Base-by-base conservation (phyloP, 202 grass and related monocot species). In the Dendrocalamus latiflorus region DNA sequence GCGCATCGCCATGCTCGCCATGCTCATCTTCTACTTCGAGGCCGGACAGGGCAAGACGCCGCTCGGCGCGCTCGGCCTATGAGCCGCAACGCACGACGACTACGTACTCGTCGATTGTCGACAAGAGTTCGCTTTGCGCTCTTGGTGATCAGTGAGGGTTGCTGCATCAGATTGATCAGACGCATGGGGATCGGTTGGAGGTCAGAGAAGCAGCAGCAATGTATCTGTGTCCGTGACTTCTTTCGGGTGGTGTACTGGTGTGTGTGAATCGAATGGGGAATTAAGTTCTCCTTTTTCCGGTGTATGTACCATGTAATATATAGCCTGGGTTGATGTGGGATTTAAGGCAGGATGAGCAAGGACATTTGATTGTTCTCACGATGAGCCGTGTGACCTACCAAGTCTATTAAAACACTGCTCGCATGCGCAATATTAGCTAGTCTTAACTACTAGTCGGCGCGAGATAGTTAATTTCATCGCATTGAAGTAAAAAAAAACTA, bases 21-120 rank as follows among this genome's bases (percentile, higher is more conserved):
- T 95, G 95, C 95, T 98, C 63, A 92, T 79, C 83, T 95, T 98
- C 93, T 98, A 98, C 93, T 98, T 98, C 79, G 95, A 98, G 87
- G 95, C 93, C 57, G 95, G 89, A 1, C 95, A 98, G 87, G 95
- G 95, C 47, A 98, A 98, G 87, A 90, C 95, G 68, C 89, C 92
- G 36, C 92, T 92, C 53, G 88, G 88, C 65, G 92, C 83, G 20
- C 86, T 92, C 47, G 86, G 90, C 21, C 84, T 92, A 77, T 94
- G 72, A 93, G 62, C 69, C 15, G 4, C 38, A 7, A 45, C 42
- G 45, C 45, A 16, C 14, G 14, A 1, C 37, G 48, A 4, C 68
- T 2, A 1, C 15, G 60, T 84, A 74, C 55, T 50, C 83, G 42
- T 41, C 30, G 70, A 75, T 81, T 51, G 65, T 25, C 24, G 36